Conservation (phyloP, 1,284 basidiomycete genomes). For the Ustanciosporium gigantosporum region DNA sequence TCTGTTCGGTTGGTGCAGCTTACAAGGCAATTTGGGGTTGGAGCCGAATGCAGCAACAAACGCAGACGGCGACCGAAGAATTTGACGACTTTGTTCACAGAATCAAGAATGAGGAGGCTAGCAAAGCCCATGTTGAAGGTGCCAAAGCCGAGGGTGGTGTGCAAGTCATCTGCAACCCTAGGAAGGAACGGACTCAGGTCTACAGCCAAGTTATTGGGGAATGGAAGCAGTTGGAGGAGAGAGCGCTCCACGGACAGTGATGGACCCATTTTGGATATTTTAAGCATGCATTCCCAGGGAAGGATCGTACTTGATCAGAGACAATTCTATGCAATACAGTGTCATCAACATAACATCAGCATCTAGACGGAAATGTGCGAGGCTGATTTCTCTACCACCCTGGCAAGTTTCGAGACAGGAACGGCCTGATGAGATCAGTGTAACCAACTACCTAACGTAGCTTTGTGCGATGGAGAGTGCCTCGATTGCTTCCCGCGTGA, state of each 20-base stretch:
- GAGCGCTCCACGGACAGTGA: conserved; percentile 6
- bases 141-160: conserved; percentile 21
- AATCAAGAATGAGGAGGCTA: conserved; percentile 14
- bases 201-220: conserved; percentile 20
- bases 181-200: conserved; percentile 11
- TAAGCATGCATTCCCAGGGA: no score
- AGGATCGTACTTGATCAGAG: no score
- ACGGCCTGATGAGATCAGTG: no score
- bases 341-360: no score
- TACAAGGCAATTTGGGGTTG: conserved; percentile 57
- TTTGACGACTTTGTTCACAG: conserved; percentile 41
- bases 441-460: no score
- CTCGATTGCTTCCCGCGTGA: conserved; percentile 31
- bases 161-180: conserved; percentile 21
- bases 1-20: conserved; percentile 56
- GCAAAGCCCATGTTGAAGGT: conserved; percentile 3
- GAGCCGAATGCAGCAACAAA: conserved; percentile 9
- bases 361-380: no score
- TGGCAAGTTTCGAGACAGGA: no score
- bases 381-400: no score
- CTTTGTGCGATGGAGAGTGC: conserved; percentile 11
- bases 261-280: background rate
- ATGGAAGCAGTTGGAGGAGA: conserved; percentile 35
- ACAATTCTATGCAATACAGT: no score
- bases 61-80: conserved; percentile 7